Base-by-base conservation (phyloP, 495 filamentous ascomycete species). In the Penicillium manginii region DNA sequence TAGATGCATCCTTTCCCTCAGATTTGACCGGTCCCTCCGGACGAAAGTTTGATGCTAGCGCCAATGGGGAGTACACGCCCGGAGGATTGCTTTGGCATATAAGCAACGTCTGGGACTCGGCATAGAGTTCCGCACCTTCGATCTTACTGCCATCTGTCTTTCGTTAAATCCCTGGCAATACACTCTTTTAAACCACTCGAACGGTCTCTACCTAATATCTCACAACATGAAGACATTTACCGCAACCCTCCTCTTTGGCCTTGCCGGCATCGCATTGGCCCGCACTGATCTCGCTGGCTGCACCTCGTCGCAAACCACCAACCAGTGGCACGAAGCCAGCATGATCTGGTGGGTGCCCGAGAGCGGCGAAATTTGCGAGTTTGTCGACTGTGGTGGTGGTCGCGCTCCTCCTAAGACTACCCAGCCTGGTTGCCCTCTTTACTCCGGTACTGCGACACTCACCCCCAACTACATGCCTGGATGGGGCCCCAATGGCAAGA, bases 321-420 rank as follows among this genome's bases (percentile, higher is more conserved):
- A 72, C 53, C 61, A 70, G 43, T 70, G 63, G 61, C 42, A 67
- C 53, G 76, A 79, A 50, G 76, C 76, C 49, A 79, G 71, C 59
- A 59, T 78, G 42, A 73, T 81, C 71, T 82, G 71, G 70, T 86
- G 80, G 64, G 79, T 83, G 55, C 84, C 83, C 0, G 76, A 64
- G 55, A 82, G 73, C 18, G 84, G 84, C 64, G 82, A 88, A 66
- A 77, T 88, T 67, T 87, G 85, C 78, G 75, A 74, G 5, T 67
- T 81, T 45, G 74, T 84, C 57, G 84, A 87, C 77, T 88, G 86
- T 64, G 86, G 86, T 29, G 86, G 86, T 53, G 86, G 84, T 21
- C 77, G 81, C 43, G 85, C 84, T 10, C 85, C 86, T 0, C 78
- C 82, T 1, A 88, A 83, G 71, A 82, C 80, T 18, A 77, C 77